Evolutionary conservation across 2,329 filamentous ascomycete species (phyloP).

Genomic region (Verticillium alfalfae): DNA sequence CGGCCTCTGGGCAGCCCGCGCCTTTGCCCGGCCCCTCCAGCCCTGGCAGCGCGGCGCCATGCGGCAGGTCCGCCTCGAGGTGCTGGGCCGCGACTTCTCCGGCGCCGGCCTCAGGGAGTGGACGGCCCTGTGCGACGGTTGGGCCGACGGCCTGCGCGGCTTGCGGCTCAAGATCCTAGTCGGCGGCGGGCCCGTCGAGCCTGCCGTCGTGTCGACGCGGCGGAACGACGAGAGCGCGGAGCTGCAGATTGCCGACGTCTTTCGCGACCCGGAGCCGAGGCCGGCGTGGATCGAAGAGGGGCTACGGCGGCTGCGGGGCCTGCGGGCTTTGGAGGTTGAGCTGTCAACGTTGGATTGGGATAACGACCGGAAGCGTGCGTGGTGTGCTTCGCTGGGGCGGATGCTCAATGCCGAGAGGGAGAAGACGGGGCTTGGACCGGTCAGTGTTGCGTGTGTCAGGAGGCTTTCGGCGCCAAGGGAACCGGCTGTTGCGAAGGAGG

Average conservation of each 20-base stretch:
- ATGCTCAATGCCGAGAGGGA: conserved; percentile 16
- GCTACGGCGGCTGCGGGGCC: conserved; percentile 20
- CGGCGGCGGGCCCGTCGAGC: conserved; percentile 15
- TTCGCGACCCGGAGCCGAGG: conserved; percentile 8
- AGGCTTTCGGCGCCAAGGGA: neutral
- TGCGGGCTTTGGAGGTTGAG: conserved; percentile 35
- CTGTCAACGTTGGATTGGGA: conserved; percentile 24
- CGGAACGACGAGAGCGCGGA: conserved; percentile 9
- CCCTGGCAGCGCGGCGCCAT: conserved; percentile 36
- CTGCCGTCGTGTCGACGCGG: conserved; percentile 3
- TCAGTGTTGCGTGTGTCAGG: neutral
- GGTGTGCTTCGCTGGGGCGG: conserved; percentile 24
- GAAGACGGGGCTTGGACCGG: neutral
- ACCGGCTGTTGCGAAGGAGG: neutral
- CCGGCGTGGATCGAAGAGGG: conserved; percentile 24
- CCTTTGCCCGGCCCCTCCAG: conserved; percentile 24
- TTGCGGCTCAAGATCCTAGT: conserved; percentile 31
- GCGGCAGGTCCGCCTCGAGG: conserved; percentile 34
- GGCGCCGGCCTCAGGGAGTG: conserved; percentile 23
- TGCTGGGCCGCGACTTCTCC: conserved; percentile 29
- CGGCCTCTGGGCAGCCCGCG: conserved; percentile 33
- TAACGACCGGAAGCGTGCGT: conserved; percentile 23
- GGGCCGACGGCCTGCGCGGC: conserved; percentile 28
- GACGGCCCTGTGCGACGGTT: conserved; percentile 27
- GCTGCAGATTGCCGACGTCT: conserved; percentile 16